Evolutionary conservation across 176 grass and related monocot genomes (phyloP).

Genomic region (Puccinellia tenuiflora): DNA sequence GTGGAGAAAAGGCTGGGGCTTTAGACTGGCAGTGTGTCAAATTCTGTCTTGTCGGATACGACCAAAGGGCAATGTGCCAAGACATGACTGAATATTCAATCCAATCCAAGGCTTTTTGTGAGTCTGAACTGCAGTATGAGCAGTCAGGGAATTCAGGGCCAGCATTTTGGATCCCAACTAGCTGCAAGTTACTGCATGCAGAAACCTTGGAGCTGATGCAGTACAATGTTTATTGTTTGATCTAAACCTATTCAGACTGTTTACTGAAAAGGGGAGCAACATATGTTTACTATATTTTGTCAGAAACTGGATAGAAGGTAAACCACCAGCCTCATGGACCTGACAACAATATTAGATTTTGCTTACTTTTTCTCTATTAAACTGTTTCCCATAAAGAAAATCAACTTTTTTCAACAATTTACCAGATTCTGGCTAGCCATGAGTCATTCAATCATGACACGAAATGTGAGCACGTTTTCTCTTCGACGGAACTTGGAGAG

Average conservation of each 20-base stretch:
- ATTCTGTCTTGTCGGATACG: constrained; percentile 25
- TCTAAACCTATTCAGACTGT: background rate
- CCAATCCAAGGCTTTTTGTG: constrained; percentile 10
- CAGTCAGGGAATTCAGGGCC: background rate
- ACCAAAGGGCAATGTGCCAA: constrained; percentile 37
- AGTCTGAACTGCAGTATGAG: background rate
- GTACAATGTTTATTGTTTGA: background rate
- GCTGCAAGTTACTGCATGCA: background rate
- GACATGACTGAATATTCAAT: constrained; percentile 18
- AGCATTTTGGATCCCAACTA: background rate
- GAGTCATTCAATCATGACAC: background rate
- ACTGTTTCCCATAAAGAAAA: background rate
- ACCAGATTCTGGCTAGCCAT: background rate
- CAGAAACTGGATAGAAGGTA: background rate
- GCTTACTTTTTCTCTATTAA: background rate
- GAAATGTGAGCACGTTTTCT: background rate
- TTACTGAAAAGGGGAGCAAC: background rate
- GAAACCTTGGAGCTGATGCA: background rate
- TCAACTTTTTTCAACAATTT: background rate
- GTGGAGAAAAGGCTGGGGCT: background rate
- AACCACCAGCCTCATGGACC: background rate
- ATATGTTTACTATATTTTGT: too few species aligned
- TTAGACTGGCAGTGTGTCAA: constrained; percentile 15
- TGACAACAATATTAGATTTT: background rate
- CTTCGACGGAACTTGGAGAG: background rate